Evolutionary conservation across 371 early-diverging fungal species (phyloP).

Genomic region (Circinella umbellata): DNA sequence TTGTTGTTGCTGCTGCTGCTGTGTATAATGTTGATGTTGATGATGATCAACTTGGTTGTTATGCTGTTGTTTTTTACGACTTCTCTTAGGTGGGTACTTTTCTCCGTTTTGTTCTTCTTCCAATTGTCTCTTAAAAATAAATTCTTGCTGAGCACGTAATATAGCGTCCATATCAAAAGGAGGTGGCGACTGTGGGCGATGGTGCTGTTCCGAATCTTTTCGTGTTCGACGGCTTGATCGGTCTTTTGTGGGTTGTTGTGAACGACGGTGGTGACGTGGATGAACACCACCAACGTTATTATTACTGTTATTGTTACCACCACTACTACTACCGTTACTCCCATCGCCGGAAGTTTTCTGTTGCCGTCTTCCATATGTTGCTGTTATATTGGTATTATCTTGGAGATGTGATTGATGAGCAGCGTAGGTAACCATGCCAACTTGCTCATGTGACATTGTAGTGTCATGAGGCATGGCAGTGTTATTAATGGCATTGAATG

Average conservation of each 20-base stretch:
- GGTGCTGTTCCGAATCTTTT: background rate
- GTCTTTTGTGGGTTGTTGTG: background rate
- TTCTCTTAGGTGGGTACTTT: constrained; percentile 4
- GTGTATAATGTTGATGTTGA: background rate
- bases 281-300: no score
- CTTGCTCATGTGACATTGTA: background rate
- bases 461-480: constrained; percentile 1
- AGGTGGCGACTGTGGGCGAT: constrained; percentile 10
- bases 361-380: background rate
- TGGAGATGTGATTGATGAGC: background rate
- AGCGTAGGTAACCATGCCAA: background rate
- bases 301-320: no score
- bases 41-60: background rate
- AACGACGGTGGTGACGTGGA: background rate
- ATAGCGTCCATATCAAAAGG: constrained; percentile 18
- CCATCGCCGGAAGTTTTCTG: constrained; percentile 7
- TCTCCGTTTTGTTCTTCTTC: constrained; percentile 7
- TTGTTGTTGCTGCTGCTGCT: background rate
- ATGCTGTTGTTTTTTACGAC: background rate
- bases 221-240: background rate
- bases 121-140: constrained; percentile 5
- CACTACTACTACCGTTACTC: no score
- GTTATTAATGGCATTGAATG: constrained; percentile 3
- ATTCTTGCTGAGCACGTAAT: constrained; percentile 16
- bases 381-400: background rate